Base-by-base conservation (phyloP, 2,329 filamentous ascomycete species). In the Sporothrix pallida region DNA sequence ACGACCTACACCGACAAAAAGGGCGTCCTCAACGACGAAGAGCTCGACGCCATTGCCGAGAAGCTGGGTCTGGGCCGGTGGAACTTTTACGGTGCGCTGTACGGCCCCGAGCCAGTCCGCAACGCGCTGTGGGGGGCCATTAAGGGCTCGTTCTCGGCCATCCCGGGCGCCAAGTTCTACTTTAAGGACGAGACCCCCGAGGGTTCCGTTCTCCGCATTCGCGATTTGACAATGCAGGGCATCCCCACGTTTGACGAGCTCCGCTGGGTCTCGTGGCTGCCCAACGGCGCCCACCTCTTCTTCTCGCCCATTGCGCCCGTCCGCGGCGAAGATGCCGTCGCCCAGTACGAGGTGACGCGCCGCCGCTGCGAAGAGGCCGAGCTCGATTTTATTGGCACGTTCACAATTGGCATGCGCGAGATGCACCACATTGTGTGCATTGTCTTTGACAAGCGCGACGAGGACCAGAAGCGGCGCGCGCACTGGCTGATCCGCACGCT, bases 351-450 rank as follows among this genome's bases (percentile, higher is more conserved):
- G 9, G 76, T 86, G 37, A 85, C 80, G 69, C 76, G 72, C 5
- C 80, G 77, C 5, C 79, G 82, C 37, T 79, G 81, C 72, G 77
- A 80, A 17, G 82, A 86, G 73, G 80, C 81, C 58, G 84, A 84
- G 1, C 83, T 88, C 71, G 86, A 88, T 76, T 83, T 87, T 65
- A 84, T 88, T 72, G 83, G 83, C 3, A 85, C 84, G 1, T 86
- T 88, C 71, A 83, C 83, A 65, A 82, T 88, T 4, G 85, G 85
- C 10, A 82, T 84, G 75, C 81, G 86, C 15, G 86, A 88, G 78
- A 87, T 88, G 82, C 86, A 88, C 77, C 84, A 87, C 77, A 88
- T 88, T 74, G 84, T 87, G 82, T 83, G 62, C 73, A 82, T 86
- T 46, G 80, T 86, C 17, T 86, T 83, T 76, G 80, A 86, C 76